A percentile compares a stretch with the other conserved stretches of the same genome.
These are phyloP conservation scores for Closterium sp. DNA, from an alignment of 139 green algal genomes.

Conservation along the genomic window DNA sequence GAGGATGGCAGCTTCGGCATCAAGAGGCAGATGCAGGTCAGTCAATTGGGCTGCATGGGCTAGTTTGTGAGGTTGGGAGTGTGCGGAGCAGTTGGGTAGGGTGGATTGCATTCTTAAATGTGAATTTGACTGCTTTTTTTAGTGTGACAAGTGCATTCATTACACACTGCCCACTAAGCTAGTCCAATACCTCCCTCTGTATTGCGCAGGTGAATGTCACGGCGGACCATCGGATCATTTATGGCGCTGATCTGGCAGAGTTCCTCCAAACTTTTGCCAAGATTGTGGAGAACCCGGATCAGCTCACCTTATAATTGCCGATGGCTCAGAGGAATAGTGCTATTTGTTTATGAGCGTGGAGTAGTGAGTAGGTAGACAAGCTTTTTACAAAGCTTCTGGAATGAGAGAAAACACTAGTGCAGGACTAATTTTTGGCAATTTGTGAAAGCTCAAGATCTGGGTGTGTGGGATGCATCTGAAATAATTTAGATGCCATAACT, in stretches of 20 bases:
- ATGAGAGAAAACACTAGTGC: neutral
- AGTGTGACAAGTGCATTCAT: too few relatives aligned
- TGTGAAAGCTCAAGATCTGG: too few relatives aligned
- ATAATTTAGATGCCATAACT: too few relatives aligned
- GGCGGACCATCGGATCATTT: slow-evolving; percentile 93
- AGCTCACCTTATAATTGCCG: slow-evolving; percentile 68
- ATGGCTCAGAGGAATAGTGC: neutral
- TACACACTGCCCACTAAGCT: too few relatives aligned
- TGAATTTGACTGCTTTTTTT: too few relatives aligned
- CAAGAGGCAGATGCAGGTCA: slow-evolving; percentile 87
- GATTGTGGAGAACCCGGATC: slow-evolving; percentile 84
- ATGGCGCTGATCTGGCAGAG: slow-evolving; percentile 88
- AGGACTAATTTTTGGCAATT: neutral
- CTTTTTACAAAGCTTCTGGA: too few relatives aligned
- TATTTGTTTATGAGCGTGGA: neutral
- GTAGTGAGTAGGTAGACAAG: neutral
- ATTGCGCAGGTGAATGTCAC: slow-evolving; percentile 84
- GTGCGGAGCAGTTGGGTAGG: too few relatives aligned
- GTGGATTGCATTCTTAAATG: too few relatives aligned
- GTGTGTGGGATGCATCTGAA: too few relatives aligned
- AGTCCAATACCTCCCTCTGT: neutral
- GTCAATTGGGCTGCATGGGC: neutral
- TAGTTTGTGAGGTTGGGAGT: too few relatives aligned
- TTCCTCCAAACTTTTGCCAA: slow-evolving; percentile 89
- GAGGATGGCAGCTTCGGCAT: slow-evolving; percentile 83